Evolutionary conservation across 2,329 filamentous ascomycete genomes (phyloP), one percentile per base, ranked within the genome.

Genomic region (Albophoma yamanashiensis): DNA sequence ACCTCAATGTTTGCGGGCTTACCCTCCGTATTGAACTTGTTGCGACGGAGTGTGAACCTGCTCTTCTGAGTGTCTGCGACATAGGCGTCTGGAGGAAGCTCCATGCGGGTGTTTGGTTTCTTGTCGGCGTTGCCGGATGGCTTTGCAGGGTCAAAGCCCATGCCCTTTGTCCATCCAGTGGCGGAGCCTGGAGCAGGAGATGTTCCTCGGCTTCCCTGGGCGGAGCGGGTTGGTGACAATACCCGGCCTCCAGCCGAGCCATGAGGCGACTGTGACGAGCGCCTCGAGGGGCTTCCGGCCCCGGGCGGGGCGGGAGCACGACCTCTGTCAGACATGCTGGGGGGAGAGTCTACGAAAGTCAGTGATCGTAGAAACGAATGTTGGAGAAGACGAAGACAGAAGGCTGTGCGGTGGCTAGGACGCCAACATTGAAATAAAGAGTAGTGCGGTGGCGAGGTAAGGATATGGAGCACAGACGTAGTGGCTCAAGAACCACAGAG

Each of bases 81-180:
- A 64, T 81, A 87, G 0, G 83, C 84, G 65, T 85, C 83, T 0
- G 82, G 73, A 0, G 83, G 83, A 0, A 87, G 67, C 59, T 87
- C 84, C 63, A 86, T 74, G 7, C 83, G 81, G 0, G 73, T 76
- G 58, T 78, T 77, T 0, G 67, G 68, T 62, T 77, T 77, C 6
- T 67, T 64, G 2, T 66, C 61, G 1, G 40, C 40, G 15, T 63
- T 60, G 0, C 62, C 59, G 4, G 68, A 62, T 43, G 73, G 68
- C 9, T 72, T 67, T 8, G 75, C 78, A 2, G 79, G 79, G 62
- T 82, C 80, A 34, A 68, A 77, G 0, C 79, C 79, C 34, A 78
- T 63, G 25, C 65, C 62, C 4, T 68, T 59, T 1, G 63, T 45
- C 67, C 70, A 73, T n/a, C 68, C 67, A 6, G 62, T 52, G 1